A percentile compares a stretch with the other conserved stretches of the same genome.
Evolutionary conservation across 768 basidiomycete genomes (phyloP).

Genomic region (Calocybe indica): DNA sequence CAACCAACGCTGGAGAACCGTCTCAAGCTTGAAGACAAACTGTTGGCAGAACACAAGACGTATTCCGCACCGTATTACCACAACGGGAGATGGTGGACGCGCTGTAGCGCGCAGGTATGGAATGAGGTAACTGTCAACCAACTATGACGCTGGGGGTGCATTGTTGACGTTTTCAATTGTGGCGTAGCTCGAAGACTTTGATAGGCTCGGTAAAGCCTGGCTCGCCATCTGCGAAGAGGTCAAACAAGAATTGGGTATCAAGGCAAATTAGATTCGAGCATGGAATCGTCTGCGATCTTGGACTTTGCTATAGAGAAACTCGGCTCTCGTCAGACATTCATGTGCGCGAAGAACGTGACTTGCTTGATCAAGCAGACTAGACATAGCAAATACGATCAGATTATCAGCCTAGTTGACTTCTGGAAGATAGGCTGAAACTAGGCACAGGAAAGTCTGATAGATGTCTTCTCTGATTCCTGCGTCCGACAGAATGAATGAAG

Average conservation of each 20-base stretch:
- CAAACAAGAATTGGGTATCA: slow-evolving; percentile 15
- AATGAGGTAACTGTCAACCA: slow-evolving; percentile 29
- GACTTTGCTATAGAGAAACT: no score
- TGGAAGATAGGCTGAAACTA: no score
- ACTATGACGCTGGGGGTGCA: neutral
- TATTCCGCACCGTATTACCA: slow-evolving; percentile 30
- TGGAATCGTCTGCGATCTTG: no score
- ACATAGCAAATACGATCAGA: no score
- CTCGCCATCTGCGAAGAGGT: slow-evolving; percentile 28
- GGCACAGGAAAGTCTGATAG: no score
- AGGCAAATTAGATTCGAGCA: neutral
- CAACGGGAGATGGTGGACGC: slow-evolving; percentile 38
- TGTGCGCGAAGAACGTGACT: no score
- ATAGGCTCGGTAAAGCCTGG: slow-evolving; percentile 31
- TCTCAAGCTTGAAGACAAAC: slow-evolving; percentile 19
- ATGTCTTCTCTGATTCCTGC: no score
- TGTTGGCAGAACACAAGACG: slow-evolving; percentile 28
- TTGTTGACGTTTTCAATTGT: neutral
- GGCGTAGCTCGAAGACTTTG: slow-evolving; percentile 34
- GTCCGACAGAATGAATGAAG: no score
- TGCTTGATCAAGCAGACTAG: no score
- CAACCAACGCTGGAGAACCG: slow-evolving; percentile 15
- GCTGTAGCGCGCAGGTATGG: slow-evolving; percentile 42
- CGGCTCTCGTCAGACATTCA: no score
- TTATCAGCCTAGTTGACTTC: no score